phyloP scores from a whole-genome alignment of 345 rosid genomes.

The Nephelium lappaceum region DNA sequence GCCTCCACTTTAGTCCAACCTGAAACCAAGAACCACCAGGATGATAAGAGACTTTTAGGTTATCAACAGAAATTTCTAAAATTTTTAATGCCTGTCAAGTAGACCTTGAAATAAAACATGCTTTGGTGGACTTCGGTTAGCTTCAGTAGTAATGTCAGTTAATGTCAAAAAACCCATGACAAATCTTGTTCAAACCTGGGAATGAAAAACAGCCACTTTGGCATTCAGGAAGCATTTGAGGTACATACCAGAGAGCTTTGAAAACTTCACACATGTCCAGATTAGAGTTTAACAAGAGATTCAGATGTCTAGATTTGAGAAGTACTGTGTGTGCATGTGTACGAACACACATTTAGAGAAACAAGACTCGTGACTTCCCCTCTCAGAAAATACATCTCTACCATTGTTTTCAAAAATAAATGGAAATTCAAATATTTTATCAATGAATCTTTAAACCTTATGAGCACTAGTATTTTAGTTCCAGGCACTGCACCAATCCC shows the following conservation, averaged over 20 bases:
- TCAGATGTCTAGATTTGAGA: background rate
- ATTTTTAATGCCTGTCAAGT: background rate
- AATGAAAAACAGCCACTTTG: background rate
- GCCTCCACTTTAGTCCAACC: slow-evolving; percentile 91
- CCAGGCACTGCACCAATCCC: background rate
- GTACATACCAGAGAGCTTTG: background rate
- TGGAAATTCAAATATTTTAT: background rate
- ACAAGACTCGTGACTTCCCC: background rate
- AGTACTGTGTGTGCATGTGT: background rate
- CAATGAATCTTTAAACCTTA: background rate
- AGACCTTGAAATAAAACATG: background rate
- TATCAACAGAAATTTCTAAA: background rate
- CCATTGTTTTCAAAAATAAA: background rate
- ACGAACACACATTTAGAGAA: background rate
- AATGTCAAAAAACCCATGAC: too few species aligned
- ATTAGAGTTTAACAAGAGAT: background rate
- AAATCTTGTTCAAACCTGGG: too few species aligned
- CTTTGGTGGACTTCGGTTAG: background rate
- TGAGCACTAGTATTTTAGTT: background rate
- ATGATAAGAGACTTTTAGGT: background rate
- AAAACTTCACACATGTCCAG: background rate
- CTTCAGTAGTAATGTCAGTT: too few species aligned
- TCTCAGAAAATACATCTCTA: background rate
- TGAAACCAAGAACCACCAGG: slow-evolving; percentile 28
- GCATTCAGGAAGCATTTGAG: background rate